Conservation (phyloP, 768 basidiomycete genomes). For the Daedaleopsis sinensis region DNA sequence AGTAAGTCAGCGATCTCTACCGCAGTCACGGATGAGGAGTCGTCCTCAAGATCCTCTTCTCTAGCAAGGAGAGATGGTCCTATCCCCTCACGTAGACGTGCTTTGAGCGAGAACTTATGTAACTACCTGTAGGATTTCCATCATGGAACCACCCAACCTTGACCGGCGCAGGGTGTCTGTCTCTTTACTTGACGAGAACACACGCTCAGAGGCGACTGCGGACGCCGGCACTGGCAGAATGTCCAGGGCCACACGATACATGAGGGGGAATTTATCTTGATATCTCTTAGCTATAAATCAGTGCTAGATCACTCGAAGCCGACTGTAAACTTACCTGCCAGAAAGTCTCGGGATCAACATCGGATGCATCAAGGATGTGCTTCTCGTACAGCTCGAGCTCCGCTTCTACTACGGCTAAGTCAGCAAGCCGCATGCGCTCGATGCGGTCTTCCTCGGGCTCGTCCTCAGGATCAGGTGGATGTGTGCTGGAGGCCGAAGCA, state of each 20-base stretch:
- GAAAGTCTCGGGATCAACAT: neutral
- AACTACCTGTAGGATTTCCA: neutral
- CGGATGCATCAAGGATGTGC: neutral
- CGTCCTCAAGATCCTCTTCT: too few species aligned
- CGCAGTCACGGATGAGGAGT: too few species aligned
- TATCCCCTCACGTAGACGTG: neutral
- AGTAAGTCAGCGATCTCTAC: too few species aligned
- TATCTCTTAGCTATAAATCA: neutral
- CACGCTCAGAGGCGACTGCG: slow-evolving; percentile 1
- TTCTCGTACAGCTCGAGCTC: neutral
- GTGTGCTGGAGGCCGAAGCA: neutral
- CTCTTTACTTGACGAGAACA: slow-evolving; percentile 9
- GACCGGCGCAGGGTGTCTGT: slow-evolving; percentile 4
- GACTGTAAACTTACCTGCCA: neutral
- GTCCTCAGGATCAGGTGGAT: neutral
- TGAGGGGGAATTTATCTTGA: neutral
- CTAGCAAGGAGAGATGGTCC: too few species aligned
- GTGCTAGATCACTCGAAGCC: neutral
- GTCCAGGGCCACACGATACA: slow-evolving; percentile 5
- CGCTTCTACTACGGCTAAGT: neutral
- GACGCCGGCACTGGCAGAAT: slow-evolving; percentile 6
- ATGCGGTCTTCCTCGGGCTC: neutral
- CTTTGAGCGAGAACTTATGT: neutral
- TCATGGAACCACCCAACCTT: neutral
- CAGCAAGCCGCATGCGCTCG: neutral